Evolutionary conservation across 2,329 filamentous ascomycete genomes (phyloP).

Genomic region (Alternaria hordeiaustralica): DNA sequence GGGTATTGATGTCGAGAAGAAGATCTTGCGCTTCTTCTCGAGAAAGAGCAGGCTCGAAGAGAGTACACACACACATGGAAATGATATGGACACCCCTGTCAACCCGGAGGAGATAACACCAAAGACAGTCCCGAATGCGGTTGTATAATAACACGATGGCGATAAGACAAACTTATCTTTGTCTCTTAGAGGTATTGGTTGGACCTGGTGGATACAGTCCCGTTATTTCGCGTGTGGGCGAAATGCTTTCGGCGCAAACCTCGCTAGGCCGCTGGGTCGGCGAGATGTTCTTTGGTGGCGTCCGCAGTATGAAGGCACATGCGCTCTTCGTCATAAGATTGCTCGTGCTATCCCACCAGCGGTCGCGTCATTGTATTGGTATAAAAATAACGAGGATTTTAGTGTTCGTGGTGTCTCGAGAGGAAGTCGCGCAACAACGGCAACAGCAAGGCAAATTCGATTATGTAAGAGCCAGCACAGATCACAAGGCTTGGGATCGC

Average conservation of each 20-base stretch:
- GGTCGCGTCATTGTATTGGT: neutral
- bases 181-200: neutral
- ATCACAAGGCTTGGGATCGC: neutral
- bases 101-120: constrained; percentile 1
- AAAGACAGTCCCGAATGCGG: constrained; percentile 28
- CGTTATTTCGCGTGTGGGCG: neutral
- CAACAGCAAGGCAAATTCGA: neutral
- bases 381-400: neutral
- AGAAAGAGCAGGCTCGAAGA: neutral
- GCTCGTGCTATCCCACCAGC: too few relatives aligned
- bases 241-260: neutral
- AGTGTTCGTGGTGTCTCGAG: neutral
- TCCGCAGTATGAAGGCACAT: neutral
- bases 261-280: neutral
- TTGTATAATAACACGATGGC: neutral
- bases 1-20: constrained; percentile 27
- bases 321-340: neutral
- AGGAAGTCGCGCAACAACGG: neutral
- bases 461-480: neutral
- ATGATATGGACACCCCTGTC: neutral
- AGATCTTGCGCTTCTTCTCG: constrained; percentile 9
- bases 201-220: neutral
- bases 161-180: neutral
- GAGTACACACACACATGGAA: neutral
- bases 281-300: neutral